Base-by-base conservation (phyloP, 1,284 basidiomycete species). In the Fomes fomentarius region DNA sequence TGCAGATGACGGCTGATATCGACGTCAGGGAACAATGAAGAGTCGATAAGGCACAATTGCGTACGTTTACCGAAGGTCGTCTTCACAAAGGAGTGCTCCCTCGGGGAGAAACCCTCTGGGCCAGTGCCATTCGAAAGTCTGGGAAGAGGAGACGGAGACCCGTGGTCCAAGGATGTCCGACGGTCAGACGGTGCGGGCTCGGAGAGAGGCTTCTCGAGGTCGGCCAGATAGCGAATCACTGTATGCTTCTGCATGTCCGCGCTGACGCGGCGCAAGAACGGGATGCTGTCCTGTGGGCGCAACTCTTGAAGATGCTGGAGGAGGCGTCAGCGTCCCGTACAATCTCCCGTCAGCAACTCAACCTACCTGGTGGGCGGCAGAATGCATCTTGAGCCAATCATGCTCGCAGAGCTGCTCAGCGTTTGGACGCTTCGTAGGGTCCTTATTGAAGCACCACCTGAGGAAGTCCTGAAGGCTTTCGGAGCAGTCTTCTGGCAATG, bases 1-100 rank as follows among this genome's bases (percentile, higher is more conserved):
- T 83, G 74, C 95, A 98, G 11, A 83, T 75, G 72, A 98, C 89
- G 22, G 93, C 94, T 96, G 65, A 2, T 60, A 55, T 33, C 47
- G 52, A 54, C 47, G 54, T 67, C 46, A 63, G 56, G 44, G 58
- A 49, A 42, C 43, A 49, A 38, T 63, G 35, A 30, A 22, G 17
- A 30, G 41, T 47, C 44, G 40, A 26, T 30, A 14, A 37, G 43
- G 45, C 30, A 37, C 12, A 40, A 26, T 43, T 30, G 78, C 89
- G 68, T 69, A 96, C 93, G 83, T 77, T 95, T 96, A 66, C 89
- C 88, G 71, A 97, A 97, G 2, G 89, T 90, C 2, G 93, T 96
- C 75, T 93, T 95, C 41, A 96, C 90, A 67, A 96, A 94, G 6
- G 82, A 82, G 65, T 97, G 95, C 30, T 87, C 82, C 47, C 85